These are phyloP conservation scores for Handroanthus guayacan DNA, from an alignment of 257 asterid genomes.

Conservation along the genomic window DNA sequence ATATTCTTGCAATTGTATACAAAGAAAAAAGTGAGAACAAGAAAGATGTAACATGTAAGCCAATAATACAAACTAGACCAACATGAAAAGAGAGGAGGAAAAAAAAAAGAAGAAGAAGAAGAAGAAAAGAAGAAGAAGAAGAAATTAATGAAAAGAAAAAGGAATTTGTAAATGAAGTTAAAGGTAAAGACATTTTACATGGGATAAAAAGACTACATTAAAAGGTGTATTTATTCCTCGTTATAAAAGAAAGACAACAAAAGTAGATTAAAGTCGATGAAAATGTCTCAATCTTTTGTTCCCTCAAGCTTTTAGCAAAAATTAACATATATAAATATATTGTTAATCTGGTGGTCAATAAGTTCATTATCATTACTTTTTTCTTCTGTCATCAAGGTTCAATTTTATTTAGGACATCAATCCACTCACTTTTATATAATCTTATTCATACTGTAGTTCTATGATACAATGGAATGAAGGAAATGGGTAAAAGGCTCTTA, in stretches of 20 bases:
- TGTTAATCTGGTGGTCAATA: no score
- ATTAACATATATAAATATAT: no score
- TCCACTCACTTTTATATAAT: no score
- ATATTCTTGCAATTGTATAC: background rate
- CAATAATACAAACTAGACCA: constrained; percentile 32
- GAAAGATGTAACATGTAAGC: background rate
- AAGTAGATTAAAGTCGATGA: constrained; percentile 20
- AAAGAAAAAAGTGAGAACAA: background rate
- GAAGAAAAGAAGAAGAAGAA: background rate
- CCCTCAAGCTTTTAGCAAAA: background rate
- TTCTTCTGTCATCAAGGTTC: no score
- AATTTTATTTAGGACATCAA: no score
- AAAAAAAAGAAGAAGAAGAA: background rate
- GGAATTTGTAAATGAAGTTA: background rate
- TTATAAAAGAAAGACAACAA: constrained; percentile 14
- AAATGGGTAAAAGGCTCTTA: no score
- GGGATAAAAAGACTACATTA: constrained; percentile 23
- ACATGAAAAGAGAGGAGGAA: background rate
- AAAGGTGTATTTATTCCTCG: constrained; percentile 18
- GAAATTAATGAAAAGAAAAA: constrained; percentile 6
- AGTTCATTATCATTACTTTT: no score
- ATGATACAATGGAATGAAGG: no score
- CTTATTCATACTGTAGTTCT: no score
- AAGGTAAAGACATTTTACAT: constrained; percentile 44
- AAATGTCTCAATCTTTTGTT: constrained; percentile 22